Conservation (phyloP, 2,329 filamentous ascomycete species). For the Penicillium sp. region DNA sequence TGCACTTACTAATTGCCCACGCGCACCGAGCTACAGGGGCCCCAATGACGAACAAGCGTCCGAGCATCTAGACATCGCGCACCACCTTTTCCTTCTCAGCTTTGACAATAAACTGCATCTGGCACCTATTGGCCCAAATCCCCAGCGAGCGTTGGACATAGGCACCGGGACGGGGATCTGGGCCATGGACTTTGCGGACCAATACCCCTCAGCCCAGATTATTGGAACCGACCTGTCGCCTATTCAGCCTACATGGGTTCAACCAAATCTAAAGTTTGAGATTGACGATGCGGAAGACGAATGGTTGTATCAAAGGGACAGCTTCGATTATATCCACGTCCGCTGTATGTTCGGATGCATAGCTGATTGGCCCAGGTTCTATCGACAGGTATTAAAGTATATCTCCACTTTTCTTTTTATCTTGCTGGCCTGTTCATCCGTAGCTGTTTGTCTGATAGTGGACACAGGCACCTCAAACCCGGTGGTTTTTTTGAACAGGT, state of each 20-base stretch:
- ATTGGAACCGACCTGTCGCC: constrained; percentile 18
- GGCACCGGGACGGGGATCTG: constrained; percentile 7
- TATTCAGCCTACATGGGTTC: constrained; percentile 16
- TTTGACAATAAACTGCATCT: constrained; percentile 11
- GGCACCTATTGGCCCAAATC: constrained; percentile 16
- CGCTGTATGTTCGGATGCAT: constrained; percentile 24
- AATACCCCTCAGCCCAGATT: constrained; percentile 8
- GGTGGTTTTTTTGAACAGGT: constrained; percentile 26
- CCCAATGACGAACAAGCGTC: constrained; percentile 32
- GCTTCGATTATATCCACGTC: constrained; percentile 26
- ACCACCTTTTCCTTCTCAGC: constrained; percentile 20
- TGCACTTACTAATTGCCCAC: background rate
- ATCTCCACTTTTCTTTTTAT: background rate
- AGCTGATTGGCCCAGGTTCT: constrained; percentile 23
- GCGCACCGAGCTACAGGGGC: constrained; percentile 10
- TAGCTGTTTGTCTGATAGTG: background rate
- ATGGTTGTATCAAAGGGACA: constrained; percentile 19
- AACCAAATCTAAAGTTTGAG: constrained; percentile 10
- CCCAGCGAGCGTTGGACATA: background rate
- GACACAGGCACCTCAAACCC: constrained; percentile 17
- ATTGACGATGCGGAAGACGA: constrained; percentile 25
- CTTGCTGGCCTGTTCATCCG: background rate
- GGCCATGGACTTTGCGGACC: constrained; percentile 6
- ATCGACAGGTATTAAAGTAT: constrained; percentile 25
- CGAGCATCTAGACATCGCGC: constrained; percentile 25